A percentile compares a stretch with the other conserved stretches of the same genome.
Conservation (phyloP, 148 eudicot genomes). For the Euryodendron excelsum region DNA sequence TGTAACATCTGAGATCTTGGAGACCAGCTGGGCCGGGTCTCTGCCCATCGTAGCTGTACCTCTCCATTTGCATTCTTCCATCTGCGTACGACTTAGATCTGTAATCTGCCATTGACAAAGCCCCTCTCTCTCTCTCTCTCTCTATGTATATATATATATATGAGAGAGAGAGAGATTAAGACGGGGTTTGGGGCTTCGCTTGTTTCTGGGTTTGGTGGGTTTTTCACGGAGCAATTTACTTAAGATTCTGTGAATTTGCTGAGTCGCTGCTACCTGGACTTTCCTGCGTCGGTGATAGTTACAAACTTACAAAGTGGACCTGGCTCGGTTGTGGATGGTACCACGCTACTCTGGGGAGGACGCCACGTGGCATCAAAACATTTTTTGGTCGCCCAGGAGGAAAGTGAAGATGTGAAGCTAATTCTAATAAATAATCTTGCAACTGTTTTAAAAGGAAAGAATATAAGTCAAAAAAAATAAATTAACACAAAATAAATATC, state of each 20-base stretch:
- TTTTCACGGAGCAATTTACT: background rate
- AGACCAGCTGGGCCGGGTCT: slow-evolving; percentile 21
- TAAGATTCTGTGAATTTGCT: background rate
- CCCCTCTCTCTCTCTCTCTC: background rate
- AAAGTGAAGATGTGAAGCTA: too few species aligned
- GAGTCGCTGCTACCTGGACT: background rate
- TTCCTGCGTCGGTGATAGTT: background rate
- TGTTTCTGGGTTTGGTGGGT: background rate
- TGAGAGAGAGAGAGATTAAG: background rate
- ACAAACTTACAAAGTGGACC: too few species aligned
- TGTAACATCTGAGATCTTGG: slow-evolving; percentile 56
- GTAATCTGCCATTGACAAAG: slow-evolving; percentile 43
- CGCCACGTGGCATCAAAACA: too few species aligned
- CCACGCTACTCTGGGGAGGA: too few species aligned
- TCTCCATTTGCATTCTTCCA: slow-evolving; percentile 39
- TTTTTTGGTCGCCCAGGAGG: too few species aligned
- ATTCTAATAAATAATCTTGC: too few species aligned
- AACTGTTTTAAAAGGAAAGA: too few species aligned
- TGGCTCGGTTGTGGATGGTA: too few species aligned
- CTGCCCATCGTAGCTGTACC: slow-evolving; percentile 19
- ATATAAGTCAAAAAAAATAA: too few species aligned
- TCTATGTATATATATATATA: background rate
- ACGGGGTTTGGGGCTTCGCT: background rate
- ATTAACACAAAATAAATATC: too few species aligned
- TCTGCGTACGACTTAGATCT: slow-evolving; percentile 59